Conservation (phyloP, 768 basidiomycete genomes). For the Auricularia sp. region DNA sequence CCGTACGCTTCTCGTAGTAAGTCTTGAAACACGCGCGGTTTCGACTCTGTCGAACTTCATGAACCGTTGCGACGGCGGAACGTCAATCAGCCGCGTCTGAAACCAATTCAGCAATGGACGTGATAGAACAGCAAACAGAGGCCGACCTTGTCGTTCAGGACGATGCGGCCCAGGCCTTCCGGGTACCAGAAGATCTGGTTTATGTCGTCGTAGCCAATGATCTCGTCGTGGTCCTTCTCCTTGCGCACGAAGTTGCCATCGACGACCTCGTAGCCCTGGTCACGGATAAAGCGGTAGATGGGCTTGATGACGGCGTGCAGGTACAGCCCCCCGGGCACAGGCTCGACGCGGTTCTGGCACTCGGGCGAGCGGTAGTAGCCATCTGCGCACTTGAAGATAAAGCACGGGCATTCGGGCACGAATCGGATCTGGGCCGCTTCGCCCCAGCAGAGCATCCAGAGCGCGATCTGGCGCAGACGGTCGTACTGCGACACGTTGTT, state of each 20-base stretch:
- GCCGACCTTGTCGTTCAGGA: constrained; percentile 73
- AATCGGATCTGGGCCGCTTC: no score
- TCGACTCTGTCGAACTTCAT: constrained; percentile 96
- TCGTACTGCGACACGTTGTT: no score
- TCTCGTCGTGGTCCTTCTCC: constrained; percentile 86
- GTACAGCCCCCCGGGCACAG: constrained; percentile 94
- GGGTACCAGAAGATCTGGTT: constrained; percentile 99
- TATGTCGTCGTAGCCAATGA: constrained; percentile 98
- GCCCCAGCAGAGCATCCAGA: no score
- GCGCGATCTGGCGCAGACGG: no score
- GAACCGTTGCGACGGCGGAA: constrained; percentile 84
- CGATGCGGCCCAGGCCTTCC: constrained; percentile 90
- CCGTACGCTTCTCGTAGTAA: constrained; percentile 94
- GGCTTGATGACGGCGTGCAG: constrained; percentile 85
- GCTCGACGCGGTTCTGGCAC: no score
- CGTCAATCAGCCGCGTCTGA: constrained; percentile 82
- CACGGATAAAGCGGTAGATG: constrained; percentile 89
- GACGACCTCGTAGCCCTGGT: constrained; percentile 93
- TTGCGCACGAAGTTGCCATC: constrained; percentile 91
- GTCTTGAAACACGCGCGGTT: constrained; percentile 96
- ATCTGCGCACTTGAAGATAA: no score
- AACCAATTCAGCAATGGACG: no score
- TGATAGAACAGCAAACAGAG: no score
- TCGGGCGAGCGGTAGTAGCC: no score
- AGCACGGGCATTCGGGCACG: no score